phyloP scores from a whole-genome alignment of 441 rosid genomes.

The Syzygium syzygioides region DNA sequence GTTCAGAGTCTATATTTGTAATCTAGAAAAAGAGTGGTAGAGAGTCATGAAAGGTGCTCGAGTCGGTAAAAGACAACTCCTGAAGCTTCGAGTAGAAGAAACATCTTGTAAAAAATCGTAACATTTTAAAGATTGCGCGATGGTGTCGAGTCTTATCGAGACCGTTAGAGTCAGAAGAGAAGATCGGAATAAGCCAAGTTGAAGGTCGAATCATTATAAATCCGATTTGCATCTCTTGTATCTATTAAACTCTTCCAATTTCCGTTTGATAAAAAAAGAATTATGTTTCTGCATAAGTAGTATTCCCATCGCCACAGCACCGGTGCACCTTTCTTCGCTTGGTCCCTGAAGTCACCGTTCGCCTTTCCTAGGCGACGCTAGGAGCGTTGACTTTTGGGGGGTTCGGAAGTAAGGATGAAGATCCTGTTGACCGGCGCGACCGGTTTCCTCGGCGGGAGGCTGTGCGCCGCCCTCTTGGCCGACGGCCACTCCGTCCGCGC shows the following conservation, averaged over 20 bases:
- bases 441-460: conserved; percentile 78
- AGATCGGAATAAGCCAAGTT: rapidly evolving
- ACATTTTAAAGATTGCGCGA: neutral
- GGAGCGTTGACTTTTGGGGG: neutral
- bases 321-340: too few species aligned
- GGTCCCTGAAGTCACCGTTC: neutral
- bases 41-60: rapidly evolving
- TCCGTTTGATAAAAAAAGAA: neutral
- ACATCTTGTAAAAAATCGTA: neutral
- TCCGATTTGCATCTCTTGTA: neutral
- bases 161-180: neutral
- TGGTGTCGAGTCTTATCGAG: neutral
- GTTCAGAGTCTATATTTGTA: neutral
- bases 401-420: conserved; percentile 29
- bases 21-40: neutral
- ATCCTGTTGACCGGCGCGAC: conserved; percentile 78
- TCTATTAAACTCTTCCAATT: neutral
- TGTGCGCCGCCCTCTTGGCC: conserved; percentile 58
- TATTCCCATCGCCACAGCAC: too few species aligned
- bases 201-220: neutral
- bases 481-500: conserved; percentile 69
- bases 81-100: neutral
- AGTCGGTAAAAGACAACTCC: neutral
- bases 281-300: neutral
- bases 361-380: neutral